A percentile compares a stretch with the other conserved stretches of the same genome.
Evolutionary conservation across 257 asterid genomes (phyloP).

Genomic region (Rubia yunnanensis): DNA sequence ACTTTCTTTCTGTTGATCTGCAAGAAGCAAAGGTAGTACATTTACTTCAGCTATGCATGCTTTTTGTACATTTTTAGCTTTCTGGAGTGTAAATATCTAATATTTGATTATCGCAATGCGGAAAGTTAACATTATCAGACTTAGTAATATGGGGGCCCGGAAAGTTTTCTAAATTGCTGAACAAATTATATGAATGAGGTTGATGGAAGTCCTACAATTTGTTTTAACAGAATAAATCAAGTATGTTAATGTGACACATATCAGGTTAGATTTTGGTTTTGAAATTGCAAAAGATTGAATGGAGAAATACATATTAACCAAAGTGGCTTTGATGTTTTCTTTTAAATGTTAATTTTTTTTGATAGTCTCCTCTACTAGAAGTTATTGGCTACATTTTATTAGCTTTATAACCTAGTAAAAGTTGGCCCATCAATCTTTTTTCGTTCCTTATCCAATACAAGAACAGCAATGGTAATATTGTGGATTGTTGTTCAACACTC

Average conservation of each 20-base stretch:
- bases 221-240: neutral
- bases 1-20: constrained; percentile 74
- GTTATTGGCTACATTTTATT: neutral
- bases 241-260: neutral
- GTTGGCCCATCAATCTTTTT: neutral
- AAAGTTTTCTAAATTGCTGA: neutral
- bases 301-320: neutral
- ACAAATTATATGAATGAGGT: neutral
- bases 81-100: neutral
- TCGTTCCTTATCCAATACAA: neutral
- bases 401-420: neutral
- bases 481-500: neutral
- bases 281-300: neutral
- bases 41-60: neutral
- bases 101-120: neutral
- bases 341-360: neutral
- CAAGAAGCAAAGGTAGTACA: constrained; percentile 80
- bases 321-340: neutral
- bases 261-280: neutral
- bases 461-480: neutral
- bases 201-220: neutral
- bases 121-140: neutral
- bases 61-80: neutral
- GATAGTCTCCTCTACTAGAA: neutral
- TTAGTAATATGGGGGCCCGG: neutral